A percentile compares a stretch with the other conserved stretches of the same genome.
Conservation (phyloP, 139 green algal species). For the Mesotaenium endlicherianum region DNA sequence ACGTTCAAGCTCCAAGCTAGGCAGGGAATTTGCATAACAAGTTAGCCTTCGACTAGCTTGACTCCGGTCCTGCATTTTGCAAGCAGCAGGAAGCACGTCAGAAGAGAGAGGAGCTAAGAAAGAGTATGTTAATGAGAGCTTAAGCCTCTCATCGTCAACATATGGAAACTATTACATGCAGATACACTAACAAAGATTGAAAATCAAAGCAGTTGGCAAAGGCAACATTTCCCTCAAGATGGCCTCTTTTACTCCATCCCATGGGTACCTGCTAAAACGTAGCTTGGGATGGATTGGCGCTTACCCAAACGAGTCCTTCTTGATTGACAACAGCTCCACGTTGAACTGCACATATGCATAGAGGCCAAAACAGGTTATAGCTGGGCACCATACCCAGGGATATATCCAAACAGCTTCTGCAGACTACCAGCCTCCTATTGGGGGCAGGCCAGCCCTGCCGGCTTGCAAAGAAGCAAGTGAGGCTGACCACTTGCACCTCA, state of each 20-base stretch:
- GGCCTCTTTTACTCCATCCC: background rate
- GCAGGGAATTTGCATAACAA: too few species aligned
- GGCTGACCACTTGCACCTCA: background rate
- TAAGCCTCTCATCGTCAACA: background rate
- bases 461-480: background rate
- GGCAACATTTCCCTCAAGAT: background rate
- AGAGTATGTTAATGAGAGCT: too few species aligned
- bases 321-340: conserved; percentile 48
- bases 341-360: conserved; percentile 23
- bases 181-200: background rate
- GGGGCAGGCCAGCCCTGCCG: background rate
- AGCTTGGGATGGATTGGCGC: background rate
- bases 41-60: conserved; percentile 32
- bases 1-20: too few species aligned
- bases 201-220: background rate
- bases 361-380: background rate
- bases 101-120: background rate
- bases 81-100: background rate
- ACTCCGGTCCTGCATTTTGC: conserved; percentile 17
- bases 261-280: background rate
- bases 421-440: background rate
- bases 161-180: background rate
- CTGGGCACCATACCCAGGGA: background rate
- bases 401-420: background rate
- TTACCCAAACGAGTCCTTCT: conserved; percentile 49